Percentiles rank a stretch among this genome's conserved stretches.
Evolutionary conservation across 2,329 filamentous ascomycete genomes (phyloP).

Genomic region (Arthrocladium fulminans): DNA sequence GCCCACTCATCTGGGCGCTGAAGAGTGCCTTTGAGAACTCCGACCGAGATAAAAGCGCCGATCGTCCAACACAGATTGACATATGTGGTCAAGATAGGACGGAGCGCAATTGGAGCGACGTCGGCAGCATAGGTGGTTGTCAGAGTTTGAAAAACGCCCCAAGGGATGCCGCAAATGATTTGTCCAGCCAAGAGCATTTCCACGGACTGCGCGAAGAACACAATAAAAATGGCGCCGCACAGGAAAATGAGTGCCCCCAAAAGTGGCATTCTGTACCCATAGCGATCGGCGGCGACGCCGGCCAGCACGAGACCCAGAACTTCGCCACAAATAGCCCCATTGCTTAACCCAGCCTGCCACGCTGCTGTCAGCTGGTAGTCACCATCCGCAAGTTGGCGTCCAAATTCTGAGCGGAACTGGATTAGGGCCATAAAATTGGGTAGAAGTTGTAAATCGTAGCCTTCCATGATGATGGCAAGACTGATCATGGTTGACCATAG

Average conservation of each 20-base stretch:
- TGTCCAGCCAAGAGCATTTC: slow-evolving; percentile 26
- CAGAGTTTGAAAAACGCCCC: slow-evolving; percentile 39
- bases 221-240: slow-evolving; percentile 29
- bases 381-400: too few species aligned
- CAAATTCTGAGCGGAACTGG: background rate
- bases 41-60: slow-evolving; percentile 27
- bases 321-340: too few species aligned
- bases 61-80: slow-evolving; percentile 36
- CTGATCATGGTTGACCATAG: slow-evolving; percentile 76
- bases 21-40: slow-evolving; percentile 28
- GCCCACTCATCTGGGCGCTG: slow-evolving; percentile 27
- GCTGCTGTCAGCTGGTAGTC: too few species aligned
- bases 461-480: slow-evolving; percentile 84
- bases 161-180: slow-evolving; percentile 38
- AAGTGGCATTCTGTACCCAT: slow-evolving; percentile 57
- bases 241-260: slow-evolving; percentile 49
- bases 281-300: slow-evolving; percentile 57
- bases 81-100: slow-evolving; percentile 28
- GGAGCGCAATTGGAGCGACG: slow-evolving; percentile 23
- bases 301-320: slow-evolving; percentile 44
- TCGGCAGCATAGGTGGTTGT: slow-evolving; percentile 27
- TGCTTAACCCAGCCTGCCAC: too few species aligned
- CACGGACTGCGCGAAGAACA: slow-evolving; percentile 32
- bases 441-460: too few species aligned
- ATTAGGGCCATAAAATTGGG: too few species aligned